A percentile compares a stretch with the other conserved stretches of the same genome.
These are phyloP conservation scores for Elsinoe batatas DNA, from an alignment of 2,329 filamentous ascomycete genomes.

Conservation along the genomic window DNA sequence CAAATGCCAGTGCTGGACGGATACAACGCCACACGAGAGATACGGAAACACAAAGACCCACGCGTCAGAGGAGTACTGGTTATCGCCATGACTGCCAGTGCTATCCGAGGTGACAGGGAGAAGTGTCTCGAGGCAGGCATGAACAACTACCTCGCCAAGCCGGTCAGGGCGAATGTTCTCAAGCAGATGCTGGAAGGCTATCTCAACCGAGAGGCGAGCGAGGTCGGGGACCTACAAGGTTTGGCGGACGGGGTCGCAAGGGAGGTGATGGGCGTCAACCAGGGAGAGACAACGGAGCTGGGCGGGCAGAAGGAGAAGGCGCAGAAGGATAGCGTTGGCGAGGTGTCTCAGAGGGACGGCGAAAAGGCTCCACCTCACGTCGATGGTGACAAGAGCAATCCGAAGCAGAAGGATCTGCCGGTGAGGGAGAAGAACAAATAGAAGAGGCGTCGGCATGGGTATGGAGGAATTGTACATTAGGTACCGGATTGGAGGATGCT, in stretches of 20 bases:
- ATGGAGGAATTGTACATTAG: background rate
- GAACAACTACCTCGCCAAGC: conserved; percentile 96
- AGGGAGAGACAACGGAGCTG: background rate
- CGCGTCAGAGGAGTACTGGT: conserved; percentile 75
- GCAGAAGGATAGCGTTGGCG: background rate
- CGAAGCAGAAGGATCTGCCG: background rate
- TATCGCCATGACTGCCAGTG: conserved; percentile 93
- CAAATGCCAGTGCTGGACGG: conserved; percentile 93
- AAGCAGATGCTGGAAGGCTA: conserved; percentile 72
- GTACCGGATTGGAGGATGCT: background rate
- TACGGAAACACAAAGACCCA: conserved; percentile 66
- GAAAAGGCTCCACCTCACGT: background rate
- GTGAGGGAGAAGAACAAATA: background rate
- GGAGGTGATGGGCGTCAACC: conserved; percentile 20
- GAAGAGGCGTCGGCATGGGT: background rate
- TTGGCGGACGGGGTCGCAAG: conserved; percentile 38
- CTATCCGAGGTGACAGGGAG: conserved; percentile 87
- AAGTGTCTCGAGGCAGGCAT: conserved; percentile 94
- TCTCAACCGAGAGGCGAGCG: conserved; percentile 40
- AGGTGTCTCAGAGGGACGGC: background rate
- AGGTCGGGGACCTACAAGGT: conserved; percentile 36
- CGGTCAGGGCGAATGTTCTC: conserved; percentile 78
- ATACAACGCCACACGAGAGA: conserved; percentile 77
- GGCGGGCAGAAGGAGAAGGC: background rate
- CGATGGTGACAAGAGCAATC: background rate